Evolutionary conservation across 75 land plant genomes (phyloP).

Genomic region (Cupressus sempervirens): DNA sequence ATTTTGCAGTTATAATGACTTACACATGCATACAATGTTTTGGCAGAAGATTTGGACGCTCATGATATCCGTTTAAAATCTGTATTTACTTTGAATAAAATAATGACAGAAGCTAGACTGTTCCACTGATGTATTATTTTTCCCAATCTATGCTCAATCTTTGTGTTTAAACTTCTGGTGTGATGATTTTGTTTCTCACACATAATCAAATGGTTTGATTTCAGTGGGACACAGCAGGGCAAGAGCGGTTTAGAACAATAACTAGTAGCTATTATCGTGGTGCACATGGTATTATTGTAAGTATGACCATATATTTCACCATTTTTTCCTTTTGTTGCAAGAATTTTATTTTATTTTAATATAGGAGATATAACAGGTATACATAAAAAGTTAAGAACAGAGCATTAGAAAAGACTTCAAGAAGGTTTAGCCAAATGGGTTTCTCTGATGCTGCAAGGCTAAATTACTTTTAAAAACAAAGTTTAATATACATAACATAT

Average conservation of each 20-base stretch:
- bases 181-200: not conserved
- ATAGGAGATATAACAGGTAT: not conserved
- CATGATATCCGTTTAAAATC: not conserved
- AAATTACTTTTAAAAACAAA: not conserved
- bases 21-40: not conserved
- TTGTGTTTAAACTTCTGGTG: not conserved
- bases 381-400: not conserved
- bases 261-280: conserved; percentile 94
- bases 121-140: not conserved
- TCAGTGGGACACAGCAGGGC: conserved; percentile 96
- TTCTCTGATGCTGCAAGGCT: not conserved
- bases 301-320: conserved; percentile 9
- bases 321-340: not conserved
- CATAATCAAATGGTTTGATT: not conserved
- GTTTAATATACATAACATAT: not conserved
- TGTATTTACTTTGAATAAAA: not conserved
- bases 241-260: conserved; percentile 92
- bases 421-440: not conserved
- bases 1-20: not conserved
- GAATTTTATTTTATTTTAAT: not conserved
- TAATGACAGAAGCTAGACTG: not conserved
- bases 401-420: not conserved
- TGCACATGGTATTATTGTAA: conserved; percentile 92
- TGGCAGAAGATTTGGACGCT: not conserved
- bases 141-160: not conserved